Evolutionary conservation across 1,284 basidiomycete species (phyloP).

Genomic region (Somion occarium): DNA sequence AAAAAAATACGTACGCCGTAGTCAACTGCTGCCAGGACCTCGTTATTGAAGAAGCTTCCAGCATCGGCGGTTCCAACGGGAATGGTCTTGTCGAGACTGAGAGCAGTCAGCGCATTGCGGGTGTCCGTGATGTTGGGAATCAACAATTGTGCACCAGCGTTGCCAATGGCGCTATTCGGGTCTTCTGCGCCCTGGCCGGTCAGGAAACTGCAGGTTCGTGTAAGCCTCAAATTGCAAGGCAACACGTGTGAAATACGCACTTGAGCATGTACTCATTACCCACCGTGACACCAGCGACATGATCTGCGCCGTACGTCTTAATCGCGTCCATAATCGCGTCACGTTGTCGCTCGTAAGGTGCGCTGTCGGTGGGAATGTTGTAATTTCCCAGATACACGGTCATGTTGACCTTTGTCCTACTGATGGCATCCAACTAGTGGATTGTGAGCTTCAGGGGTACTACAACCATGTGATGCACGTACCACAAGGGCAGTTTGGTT

Average conservation of each 20-base stretch:
- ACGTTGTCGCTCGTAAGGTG: slow-evolving; percentile 72
- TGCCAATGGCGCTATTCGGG: slow-evolving; percentile 52
- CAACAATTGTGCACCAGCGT: slow-evolving; percentile 51
- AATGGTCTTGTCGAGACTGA: slow-evolving; percentile 53
- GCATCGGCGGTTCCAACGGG: slow-evolving; percentile 90
- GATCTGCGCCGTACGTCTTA: slow-evolving; percentile 71
- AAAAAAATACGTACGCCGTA: slow-evolving; percentile 53
- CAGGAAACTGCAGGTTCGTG: slow-evolving; percentile 42
- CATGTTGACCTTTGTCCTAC: slow-evolving; percentile 87
- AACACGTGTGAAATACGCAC: slow-evolving; percentile 33
- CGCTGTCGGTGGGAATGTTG: slow-evolving; percentile 54
- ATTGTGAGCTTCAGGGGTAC: slow-evolving; percentile 8
- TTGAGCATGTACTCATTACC: slow-evolving; percentile 84
- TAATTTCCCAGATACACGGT: slow-evolving; percentile 85
- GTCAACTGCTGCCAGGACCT: slow-evolving; percentile 68
- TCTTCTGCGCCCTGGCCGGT: slow-evolving; percentile 36
- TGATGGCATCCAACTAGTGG: slow-evolving; percentile 69
- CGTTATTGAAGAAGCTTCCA: slow-evolving; percentile 77
- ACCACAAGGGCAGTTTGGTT: slow-evolving; percentile 53
- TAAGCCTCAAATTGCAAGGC: slow-evolving; percentile 1
- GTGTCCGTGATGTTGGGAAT: slow-evolving; percentile 66
- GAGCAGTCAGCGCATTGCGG: slow-evolving; percentile 42
- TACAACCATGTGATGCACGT: slow-evolving; percentile 19
- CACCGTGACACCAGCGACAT: slow-evolving; percentile 79
- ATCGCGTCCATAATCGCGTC: slow-evolving; percentile 64